Evolutionary conservation across 202 grass and related monocot species (phyloP).

Genomic region (Tripidium arundinaceum): DNA sequence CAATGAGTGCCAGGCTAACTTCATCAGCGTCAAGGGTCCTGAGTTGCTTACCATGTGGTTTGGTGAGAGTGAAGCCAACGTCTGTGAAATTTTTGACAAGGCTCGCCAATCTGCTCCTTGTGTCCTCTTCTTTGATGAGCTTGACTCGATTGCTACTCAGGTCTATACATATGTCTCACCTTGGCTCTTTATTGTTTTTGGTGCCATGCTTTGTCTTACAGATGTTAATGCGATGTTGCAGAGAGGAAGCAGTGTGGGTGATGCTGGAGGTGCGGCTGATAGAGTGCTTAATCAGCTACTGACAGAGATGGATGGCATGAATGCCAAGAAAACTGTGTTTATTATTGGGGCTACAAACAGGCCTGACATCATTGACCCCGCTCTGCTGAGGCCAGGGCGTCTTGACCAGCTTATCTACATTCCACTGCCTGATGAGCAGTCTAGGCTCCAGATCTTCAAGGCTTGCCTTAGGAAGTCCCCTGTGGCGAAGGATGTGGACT

Average conservation of each 20-base stretch:
- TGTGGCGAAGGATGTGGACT: slow-evolving; percentile 78
- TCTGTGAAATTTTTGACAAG: slow-evolving; percentile 87
- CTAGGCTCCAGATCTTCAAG: slow-evolving; percentile 84
- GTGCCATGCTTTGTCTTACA: slow-evolving; percentile 10
- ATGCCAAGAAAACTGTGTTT: slow-evolving; percentile 86
- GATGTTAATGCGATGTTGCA: slow-evolving; percentile 16
- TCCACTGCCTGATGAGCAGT: slow-evolving; percentile 81
- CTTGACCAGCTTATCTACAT: slow-evolving; percentile 94
- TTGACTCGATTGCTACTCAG: slow-evolving; percentile 97
- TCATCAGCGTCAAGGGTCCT: slow-evolving; percentile 88
- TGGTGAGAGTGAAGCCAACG: slow-evolving; percentile 94
- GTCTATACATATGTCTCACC: slow-evolving; percentile 1
- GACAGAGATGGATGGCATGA: slow-evolving; percentile 97
- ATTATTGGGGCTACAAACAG: slow-evolving; percentile 90
- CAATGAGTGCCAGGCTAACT: slow-evolving; percentile 93
- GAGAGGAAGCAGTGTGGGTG: slow-evolving; percentile 85
- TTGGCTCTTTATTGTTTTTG: not conserved
- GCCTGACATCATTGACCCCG: slow-evolving; percentile 87
- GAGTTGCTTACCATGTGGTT: slow-evolving; percentile 95
- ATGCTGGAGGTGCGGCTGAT: slow-evolving; percentile 88
- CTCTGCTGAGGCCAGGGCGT: slow-evolving; percentile 81
- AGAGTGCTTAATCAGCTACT: slow-evolving; percentile 84
- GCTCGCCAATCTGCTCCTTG: slow-evolving; percentile 78
- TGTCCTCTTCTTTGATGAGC: slow-evolving; percentile 95
- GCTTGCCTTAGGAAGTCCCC: slow-evolving; percentile 96